Evolutionary conservation across 2,329 filamentous ascomycete genomes (phyloP), one percentile per base, ranked within the genome.

Genomic region (Exutisphaerella laricina): DNA sequence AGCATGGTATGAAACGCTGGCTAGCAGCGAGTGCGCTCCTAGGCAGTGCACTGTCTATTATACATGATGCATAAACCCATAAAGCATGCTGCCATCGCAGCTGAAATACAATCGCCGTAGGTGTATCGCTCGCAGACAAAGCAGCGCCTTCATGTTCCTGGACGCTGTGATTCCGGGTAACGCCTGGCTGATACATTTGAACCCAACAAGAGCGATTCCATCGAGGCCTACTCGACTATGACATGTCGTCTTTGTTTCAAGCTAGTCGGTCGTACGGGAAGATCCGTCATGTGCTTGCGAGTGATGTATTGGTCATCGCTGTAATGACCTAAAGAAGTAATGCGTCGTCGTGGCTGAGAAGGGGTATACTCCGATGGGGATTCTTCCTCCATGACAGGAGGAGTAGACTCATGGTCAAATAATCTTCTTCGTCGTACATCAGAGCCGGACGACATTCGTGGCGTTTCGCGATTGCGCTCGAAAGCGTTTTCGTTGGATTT

Each of bases 171-270:
- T 8, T 10, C 17, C 8, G 30, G 20, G 33, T 21, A 35, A 23
- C 18, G 33, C 33, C 33, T 35, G 17, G 18, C 33, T n/a, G 33
- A 21, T 13, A 14, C 23, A 8, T 9, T 6, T 12, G 33, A 35
- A n/a, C n/a, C 18, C 33, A 23, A 9, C 20, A n/a, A 29, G 14
- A 12, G 34, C 21, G 16, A 39, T 36, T 51, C 41, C 29, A 41
- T 39, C 33, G 39, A 49, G 33, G 30, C 39, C 41, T 46, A 53
- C 37, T 55, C 52, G 22, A 49, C 44, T 21, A 53, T 29, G 9
- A 49, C 20, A 13, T 46, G 42, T 16, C 49, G 43, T 43, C 49
- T 46, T 20, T 48, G 43, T n/a, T 43, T 45, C 26, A 51, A 37
- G 45, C 49, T 41, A 16, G 43, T 30, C 5, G 41, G 32, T 14